These are phyloP conservation scores for Cucumis hystrix DNA, from an alignment of 306 rosid genomes.

Conservation along the genomic window DNA sequence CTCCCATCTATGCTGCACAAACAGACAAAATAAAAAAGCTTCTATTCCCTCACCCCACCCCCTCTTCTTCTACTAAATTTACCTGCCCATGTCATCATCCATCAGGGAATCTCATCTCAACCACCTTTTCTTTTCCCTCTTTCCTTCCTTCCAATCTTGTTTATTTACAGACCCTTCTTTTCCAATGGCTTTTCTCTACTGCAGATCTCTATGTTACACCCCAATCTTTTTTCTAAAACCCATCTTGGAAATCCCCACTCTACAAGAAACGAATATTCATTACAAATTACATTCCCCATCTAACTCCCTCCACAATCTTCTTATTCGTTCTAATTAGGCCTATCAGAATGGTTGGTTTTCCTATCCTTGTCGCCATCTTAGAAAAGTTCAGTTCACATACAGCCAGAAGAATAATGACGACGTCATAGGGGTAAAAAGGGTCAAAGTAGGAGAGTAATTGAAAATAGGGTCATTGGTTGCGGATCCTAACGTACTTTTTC, in stretches of 20 bases:
- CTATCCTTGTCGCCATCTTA: background rate
- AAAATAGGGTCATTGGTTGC: background rate
- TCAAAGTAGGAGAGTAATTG: background rate
- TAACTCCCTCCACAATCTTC: background rate
- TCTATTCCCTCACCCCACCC: constrained; percentile 39
- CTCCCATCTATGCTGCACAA: constrained; percentile 32
- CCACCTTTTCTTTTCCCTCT: constrained; percentile 34
- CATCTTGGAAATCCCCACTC: background rate
- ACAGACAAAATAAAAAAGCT: constrained; percentile 73
- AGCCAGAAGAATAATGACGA: background rate
- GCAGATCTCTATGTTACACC: constrained; percentile 18
- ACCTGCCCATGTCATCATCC: constrained; percentile 78
- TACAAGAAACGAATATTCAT: constrained; percentile 5
- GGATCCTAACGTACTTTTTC: background rate
- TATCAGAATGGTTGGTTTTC: background rate
- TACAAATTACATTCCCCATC: background rate
- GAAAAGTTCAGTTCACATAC: background rate
- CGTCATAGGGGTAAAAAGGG: background rate
- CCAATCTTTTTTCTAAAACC: background rate
- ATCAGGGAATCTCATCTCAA: constrained; percentile 51
- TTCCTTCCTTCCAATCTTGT: constrained; percentile 43
- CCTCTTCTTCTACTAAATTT: constrained; percentile 18
- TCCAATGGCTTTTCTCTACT: constrained; percentile 21
- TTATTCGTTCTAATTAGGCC: background rate
- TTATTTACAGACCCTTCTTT: constrained; percentile 41